Percentiles rank a stretch among this genome's conserved stretches.
phyloP scores from a whole-genome alignment of 768 basidiomycete genomes.

The Psilocybe sp. region DNA sequence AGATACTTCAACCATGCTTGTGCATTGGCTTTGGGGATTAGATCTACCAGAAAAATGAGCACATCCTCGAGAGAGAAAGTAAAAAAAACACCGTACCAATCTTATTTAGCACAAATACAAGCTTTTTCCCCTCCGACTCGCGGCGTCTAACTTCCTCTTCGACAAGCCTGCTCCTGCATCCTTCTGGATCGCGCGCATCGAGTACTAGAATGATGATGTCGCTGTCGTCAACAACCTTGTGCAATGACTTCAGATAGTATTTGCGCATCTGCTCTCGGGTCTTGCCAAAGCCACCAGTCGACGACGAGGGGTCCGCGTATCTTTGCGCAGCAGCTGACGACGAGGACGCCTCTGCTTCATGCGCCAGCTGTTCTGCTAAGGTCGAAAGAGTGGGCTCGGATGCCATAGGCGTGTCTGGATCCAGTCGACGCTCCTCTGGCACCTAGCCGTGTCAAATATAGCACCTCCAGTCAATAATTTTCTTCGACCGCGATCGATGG shows the following conservation, averaged over 20 bases:
- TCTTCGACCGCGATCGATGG: not conserved
- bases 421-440: conserved; percentile 26
- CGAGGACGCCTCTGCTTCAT: conserved; percentile 43
- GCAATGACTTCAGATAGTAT: conserved; percentile 75
- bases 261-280: conserved; percentile 70
- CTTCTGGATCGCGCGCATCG: conserved; percentile 94
- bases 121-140: conserved; percentile 85
- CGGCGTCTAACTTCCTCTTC: conserved; percentile 90
- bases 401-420: conserved; percentile 68
- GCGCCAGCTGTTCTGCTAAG: conserved; percentile 46
- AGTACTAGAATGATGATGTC: conserved; percentile 89
- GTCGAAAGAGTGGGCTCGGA: conserved; percentile 70
- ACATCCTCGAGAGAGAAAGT: not conserved
- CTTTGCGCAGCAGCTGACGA: conserved; percentile 22
- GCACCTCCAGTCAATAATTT: not conserved
- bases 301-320: conserved; percentile 28
- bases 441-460: conserved; percentile 13
- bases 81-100: conserved; percentile 58
- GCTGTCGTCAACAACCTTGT: conserved; percentile 91
- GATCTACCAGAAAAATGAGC: conserved; percentile 46
- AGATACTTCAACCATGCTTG: conserved; percentile 88
- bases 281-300: conserved; percentile 31
- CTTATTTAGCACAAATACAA: conserved; percentile 96
- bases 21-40: conserved; percentile 86
- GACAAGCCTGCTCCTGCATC: conserved; percentile 86